Evolutionary conservation across 768 basidiomycete species (phyloP).

Genomic region (Tulasnella sp.): DNA sequence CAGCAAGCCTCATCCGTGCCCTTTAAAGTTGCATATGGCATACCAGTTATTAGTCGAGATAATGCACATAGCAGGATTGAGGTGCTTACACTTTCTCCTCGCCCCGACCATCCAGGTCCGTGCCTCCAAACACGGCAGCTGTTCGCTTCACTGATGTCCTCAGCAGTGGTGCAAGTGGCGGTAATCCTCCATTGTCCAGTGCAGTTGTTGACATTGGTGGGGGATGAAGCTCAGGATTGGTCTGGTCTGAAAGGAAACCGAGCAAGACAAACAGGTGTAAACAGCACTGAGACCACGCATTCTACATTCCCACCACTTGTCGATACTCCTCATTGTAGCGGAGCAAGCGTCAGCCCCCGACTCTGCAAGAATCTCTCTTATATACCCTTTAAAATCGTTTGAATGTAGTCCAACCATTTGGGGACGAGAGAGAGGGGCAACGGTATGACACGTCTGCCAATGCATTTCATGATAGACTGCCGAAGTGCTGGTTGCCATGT

Average conservation of each 20-base stretch:
- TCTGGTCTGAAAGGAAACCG: not conserved
- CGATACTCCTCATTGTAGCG: too few relatives aligned
- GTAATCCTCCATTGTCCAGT: slow-evolving; percentile 15
- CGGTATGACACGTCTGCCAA: too few relatives aligned
- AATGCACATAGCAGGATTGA: not conserved
- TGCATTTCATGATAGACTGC: too few relatives aligned
- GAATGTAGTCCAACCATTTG: too few relatives aligned
- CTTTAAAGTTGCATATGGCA: slow-evolving; percentile 40
- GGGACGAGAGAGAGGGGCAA: too few relatives aligned
- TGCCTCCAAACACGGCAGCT: slow-evolving; percentile 28
- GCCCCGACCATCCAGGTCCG: slow-evolving; percentile 41
- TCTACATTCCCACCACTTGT: not conserved
- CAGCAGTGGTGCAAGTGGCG: slow-evolving; percentile 64
- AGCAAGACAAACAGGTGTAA: not conserved
- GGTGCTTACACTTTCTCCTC: slow-evolving; percentile 64
- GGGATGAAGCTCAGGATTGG: not conserved
- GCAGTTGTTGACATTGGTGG: not conserved
- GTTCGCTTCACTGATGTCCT: slow-evolving; percentile 67
- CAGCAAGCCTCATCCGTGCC: slow-evolving; percentile 66
- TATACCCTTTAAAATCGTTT: too few relatives aligned
- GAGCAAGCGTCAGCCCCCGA: too few relatives aligned
- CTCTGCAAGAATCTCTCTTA: too few relatives aligned
- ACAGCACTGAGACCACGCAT: not conserved
- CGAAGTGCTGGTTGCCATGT: too few relatives aligned
- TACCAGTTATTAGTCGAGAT: not conserved